Evolutionary conservation across 2,329 filamentous ascomycete species (phyloP), one percentile per base, ranked within the genome.

Genomic region (Venturia nashicola): DNA sequence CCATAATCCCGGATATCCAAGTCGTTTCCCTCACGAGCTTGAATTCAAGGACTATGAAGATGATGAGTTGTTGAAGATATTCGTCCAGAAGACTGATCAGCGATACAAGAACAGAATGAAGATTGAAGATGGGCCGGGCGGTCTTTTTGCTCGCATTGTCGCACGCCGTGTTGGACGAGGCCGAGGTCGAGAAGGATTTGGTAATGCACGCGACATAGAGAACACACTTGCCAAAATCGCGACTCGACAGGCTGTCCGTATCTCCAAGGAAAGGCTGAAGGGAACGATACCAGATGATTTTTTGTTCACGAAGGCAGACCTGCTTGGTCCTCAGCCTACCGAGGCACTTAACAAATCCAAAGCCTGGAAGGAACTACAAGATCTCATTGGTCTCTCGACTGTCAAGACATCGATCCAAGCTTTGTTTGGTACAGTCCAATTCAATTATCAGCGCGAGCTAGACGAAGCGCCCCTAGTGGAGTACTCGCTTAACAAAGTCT

Each of bases 1-100:
- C 0, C 87, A 91, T 66, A 92, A 92, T 55, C 84, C 84, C 0
- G 88, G 89, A 0, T 76, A 92, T 2, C 78, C 82, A 0, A 89
- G 87, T 67, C 83, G 89, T 0, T 86, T 93, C 44, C 88, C 88
- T 0, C 76, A 83, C 12, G 75, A 80, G 42, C 77, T 92, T 68
- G 79, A 82, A 51, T 93, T 92, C 64, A 75, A 81, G 0, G 89
- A 93, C 71, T 92, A 90, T 66, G 76, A 76, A 0, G 86, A 92
- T 59, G 68, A 75, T 0, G 87, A 92, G 67, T 76, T 93, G 0
- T 76, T 84, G 2, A 69, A 71, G 0, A 91, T 93, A 14, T 71
- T 91, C 0, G 73, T 77, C 12, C 72, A 78, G 0, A 77, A 80
- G 48, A 78, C 91, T 8, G 67, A 80, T 1, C 77, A 77, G 36